Base-by-base conservation (phyloP, 148 eudicot genomes). In the Vaccinium vitisidaea region DNA sequence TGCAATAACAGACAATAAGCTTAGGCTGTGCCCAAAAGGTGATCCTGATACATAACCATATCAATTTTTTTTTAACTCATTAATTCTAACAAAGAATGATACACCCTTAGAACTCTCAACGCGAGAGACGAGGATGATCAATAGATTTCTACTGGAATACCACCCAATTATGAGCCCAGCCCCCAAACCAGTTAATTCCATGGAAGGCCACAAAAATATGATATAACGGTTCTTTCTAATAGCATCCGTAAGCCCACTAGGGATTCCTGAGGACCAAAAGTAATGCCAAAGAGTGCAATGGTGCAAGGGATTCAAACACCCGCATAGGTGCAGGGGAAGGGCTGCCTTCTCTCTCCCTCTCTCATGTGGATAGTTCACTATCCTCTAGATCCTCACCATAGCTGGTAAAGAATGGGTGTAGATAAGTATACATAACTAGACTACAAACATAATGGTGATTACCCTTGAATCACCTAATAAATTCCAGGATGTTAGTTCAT, bases 1-100 rank as follows among this genome's bases (percentile, higher is more conserved):
- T 97, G 88, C 46, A 75, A 75, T 13, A 61, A 13, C 86, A 53
- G 10, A 90, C 63, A 80, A 52, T 8, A 15, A 27, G 79, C 23
- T 63, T 85, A 80, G 43, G 74, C 54, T 14, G 7, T 73, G n/a
- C 63, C 46, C 25, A 8, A 23, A 46, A 69, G 52, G 49, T 65
- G 36, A 67, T 25, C 12, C 18, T 6, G 30, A 77, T 11, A 25
- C 19, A 79, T 53, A 79, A 49, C 76, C 21, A 50, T 54, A 52
- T 30, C 25, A 81, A 65, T 12, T 14, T 9, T 39, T 53, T 14
- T n/a, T 9, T 32, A 70, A 12, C 30, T 48, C 76, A 73, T 21
- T 32, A 30, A 36, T 78, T 43, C 43, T 1, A 12, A 15, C 36
- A 36, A 56, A 27, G 8, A 36, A 10, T 79, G 65, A 59, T 21